These are phyloP conservation scores for Syncephalis fuscata DNA, from an alignment of 371 early-diverging fungal genomes.

Conservation along the genomic window DNA sequence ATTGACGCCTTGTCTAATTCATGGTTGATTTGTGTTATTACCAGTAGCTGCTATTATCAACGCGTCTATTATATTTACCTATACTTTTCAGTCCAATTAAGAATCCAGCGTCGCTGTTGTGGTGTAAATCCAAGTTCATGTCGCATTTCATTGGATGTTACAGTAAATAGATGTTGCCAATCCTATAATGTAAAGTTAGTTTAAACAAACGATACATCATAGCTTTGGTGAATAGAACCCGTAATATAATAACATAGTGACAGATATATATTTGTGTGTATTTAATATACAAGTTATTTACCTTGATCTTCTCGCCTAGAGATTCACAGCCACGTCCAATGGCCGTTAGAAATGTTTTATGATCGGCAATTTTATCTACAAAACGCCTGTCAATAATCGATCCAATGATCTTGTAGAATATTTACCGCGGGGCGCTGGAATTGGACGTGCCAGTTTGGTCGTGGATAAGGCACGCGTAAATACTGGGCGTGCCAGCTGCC, in stretches of 20 bases:
- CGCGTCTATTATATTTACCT: slow-evolving; percentile 3
- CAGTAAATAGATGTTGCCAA: slow-evolving; percentile 43
- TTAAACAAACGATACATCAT: neutral
- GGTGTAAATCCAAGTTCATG: slow-evolving; percentile 23
- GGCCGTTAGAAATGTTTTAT: slow-evolving; percentile 23
- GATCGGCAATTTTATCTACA: slow-evolving; percentile 25
- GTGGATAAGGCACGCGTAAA: neutral
- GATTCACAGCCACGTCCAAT: slow-evolving; percentile 44
- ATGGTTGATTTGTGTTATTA: slow-evolving; percentile 26
- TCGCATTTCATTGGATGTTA: slow-evolving; percentile 25
- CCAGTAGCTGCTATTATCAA: neutral
- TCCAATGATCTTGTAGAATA: neutral
- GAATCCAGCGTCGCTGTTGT: slow-evolving; percentile 19
- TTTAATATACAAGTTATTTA: slow-evolving; percentile 5
- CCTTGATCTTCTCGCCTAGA: slow-evolving; percentile 31
- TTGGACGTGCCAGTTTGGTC: neutral
- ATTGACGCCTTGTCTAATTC: slow-evolving; percentile 24
- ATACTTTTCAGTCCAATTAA: slow-evolving; percentile 7
- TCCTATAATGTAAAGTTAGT: slow-evolving; percentile 10
- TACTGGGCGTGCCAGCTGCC: neutral
- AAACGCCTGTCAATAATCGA: neutral
- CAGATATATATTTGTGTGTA: too few species aligned
- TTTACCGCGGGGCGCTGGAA: slow-evolving; percentile 7
- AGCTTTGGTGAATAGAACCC: neutral
- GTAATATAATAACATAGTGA: too few species aligned